Conservation (phyloP, 2,329 filamentous ascomycete species). For the Exophiala dermatitidis region DNA sequence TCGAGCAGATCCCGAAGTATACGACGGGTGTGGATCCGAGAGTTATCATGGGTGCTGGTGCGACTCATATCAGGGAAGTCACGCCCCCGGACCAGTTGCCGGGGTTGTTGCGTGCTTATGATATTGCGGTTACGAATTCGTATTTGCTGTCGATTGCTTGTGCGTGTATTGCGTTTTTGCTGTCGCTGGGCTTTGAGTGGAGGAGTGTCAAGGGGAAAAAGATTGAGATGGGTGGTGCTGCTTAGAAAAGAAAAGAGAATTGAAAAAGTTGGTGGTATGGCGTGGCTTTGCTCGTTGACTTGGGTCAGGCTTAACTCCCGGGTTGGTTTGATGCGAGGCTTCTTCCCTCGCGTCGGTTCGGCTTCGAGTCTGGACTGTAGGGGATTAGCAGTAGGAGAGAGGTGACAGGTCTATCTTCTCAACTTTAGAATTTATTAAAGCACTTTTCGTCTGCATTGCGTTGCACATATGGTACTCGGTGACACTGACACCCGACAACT, state of each 20-base stretch:
- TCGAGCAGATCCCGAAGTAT: constrained; percentile 44
- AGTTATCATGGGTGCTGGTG: constrained; percentile 37
- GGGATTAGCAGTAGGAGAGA: too few relatives aligned
- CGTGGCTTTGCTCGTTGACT: too few relatives aligned
- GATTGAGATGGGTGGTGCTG: constrained; percentile 20
- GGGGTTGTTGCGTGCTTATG: constrained; percentile 34
- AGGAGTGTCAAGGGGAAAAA: constrained; percentile 28
- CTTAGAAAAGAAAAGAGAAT: background rate
- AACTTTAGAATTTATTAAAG: too few relatives aligned
- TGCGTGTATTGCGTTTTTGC: constrained; percentile 21
- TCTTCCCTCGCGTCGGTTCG: too few relatives aligned
- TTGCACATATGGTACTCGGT: too few relatives aligned
- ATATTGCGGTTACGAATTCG: constrained; percentile 24
- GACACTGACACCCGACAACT: too few relatives aligned
- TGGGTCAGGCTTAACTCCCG: too few relatives aligned
- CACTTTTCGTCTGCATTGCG: too few relatives aligned
- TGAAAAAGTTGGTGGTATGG: too few relatives aligned
- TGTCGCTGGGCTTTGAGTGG: constrained; percentile 27
- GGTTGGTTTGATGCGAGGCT: too few relatives aligned
- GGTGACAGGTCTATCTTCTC: too few relatives aligned
- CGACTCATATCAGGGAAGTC: constrained; percentile 37
- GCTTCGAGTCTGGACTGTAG: too few relatives aligned
- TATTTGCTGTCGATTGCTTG: constrained; percentile 26
- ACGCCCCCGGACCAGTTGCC: constrained; percentile 32
- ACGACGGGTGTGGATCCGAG: constrained; percentile 35